A percentile compares a stretch with the other conserved stretches of the same genome.
phyloP scores from a whole-genome alignment of 2,329 filamentous ascomycete genomes.

The Diaporthe longicolla region DNA sequence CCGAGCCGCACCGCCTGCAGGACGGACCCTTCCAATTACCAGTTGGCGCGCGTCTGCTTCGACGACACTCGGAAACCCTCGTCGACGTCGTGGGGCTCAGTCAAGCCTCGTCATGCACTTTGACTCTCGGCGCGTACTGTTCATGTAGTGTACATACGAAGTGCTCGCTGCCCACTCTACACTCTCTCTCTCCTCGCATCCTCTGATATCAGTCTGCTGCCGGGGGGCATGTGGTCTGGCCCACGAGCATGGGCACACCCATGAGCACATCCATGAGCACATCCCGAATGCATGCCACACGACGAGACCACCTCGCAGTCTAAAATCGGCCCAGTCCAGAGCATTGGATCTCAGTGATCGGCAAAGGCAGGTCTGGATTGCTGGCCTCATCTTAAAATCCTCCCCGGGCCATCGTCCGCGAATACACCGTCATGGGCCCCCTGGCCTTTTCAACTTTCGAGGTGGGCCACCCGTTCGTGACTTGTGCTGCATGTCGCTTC shows the following conservation, averaged over 20 bases:
- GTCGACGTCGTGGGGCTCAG: constrained; percentile 5
- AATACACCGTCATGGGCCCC: constrained; percentile 18
- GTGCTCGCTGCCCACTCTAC: too few relatives aligned
- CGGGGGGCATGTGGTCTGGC: not conserved
- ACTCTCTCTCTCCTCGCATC: not conserved
- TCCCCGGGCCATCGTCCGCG: constrained; percentile 27
- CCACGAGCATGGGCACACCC: constrained; percentile 8
- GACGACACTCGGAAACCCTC: constrained; percentile 8
- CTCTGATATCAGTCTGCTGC: constrained; percentile 1
- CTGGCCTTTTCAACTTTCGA: constrained; percentile 24
- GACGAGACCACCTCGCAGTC: constrained; percentile 10
- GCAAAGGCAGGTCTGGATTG: constrained; percentile 33
- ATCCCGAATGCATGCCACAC: constrained; percentile 6
- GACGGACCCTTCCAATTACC: constrained; percentile 37
- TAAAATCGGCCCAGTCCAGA: constrained; percentile 37
- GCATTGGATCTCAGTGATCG: constrained; percentile 42
- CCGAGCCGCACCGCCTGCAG: constrained; percentile 6
- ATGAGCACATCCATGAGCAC: constrained; percentile 19
- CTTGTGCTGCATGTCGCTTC: constrained; percentile 22
- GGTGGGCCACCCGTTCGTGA: constrained; percentile 33
- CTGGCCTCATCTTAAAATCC: constrained; percentile 41
- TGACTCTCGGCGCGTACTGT: constrained; percentile 27
- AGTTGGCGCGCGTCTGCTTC: constrained; percentile 42
- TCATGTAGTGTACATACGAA: constrained; percentile 14
- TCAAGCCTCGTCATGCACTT: constrained; percentile 30